Percentiles rank a stretch among this genome's conserved stretches.
Evolutionary conservation across 495 filamentous ascomycete genomes (phyloP).

Genomic region (Daldinia vernicosa): DNA sequence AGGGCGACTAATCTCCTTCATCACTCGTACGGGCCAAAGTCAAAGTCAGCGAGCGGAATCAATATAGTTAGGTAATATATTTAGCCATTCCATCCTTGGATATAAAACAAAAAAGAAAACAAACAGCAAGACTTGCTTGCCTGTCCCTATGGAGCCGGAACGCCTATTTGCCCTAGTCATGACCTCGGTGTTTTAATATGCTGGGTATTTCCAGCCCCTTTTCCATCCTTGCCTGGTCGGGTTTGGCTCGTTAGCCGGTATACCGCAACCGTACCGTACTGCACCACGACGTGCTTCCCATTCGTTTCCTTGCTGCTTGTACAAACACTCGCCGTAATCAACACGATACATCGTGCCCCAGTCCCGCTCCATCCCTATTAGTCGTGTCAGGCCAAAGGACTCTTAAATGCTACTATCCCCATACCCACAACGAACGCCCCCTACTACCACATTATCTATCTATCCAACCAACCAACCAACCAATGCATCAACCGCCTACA

Average conservation of each 20-base stretch:
- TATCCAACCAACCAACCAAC: too few relatives aligned
- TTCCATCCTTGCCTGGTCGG: background rate
- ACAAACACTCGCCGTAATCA: background rate
- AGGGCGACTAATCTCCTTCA: too few relatives aligned
- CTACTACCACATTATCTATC: too few relatives aligned
- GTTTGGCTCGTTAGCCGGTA: background rate
- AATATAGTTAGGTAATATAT: conserved; percentile 1
- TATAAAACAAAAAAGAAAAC: background rate
- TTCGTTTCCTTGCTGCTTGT: background rate
- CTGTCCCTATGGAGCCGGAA: background rate
- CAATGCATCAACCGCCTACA: conserved; percentile 58
- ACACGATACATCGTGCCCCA: background rate
- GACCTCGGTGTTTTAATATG: background rate
- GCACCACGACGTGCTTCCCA: background rate
- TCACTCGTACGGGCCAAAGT: background rate
- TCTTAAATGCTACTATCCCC: too few relatives aligned
- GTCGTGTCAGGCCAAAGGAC: background rate
- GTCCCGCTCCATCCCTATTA: background rate
- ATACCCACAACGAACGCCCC: too few relatives aligned
- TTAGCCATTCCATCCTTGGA: background rate
- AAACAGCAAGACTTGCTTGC: background rate
- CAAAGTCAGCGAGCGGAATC: background rate
- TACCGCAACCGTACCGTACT: background rate
- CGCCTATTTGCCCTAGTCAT: background rate
- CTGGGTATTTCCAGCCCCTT: conserved; percentile 2